Percentiles rank a stretch among this genome's conserved stretches.
These are phyloP conservation scores for Eimeria sp. DNA, from an alignment of 169 alveolate genomes.

Conservation along the genomic window DNA sequence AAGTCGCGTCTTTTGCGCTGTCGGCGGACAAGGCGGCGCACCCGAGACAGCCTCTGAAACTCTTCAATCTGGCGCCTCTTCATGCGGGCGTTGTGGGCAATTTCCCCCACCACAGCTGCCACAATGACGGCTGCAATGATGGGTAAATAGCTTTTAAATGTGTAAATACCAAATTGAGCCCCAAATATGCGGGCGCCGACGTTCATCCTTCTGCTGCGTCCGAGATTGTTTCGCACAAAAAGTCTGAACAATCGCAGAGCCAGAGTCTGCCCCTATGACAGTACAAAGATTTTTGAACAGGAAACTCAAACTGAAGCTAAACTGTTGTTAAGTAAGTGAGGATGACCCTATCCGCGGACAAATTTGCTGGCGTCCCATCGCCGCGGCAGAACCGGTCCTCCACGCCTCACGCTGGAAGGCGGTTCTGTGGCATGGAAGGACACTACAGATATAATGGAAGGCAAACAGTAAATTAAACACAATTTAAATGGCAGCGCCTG, in stretches of 20 bases:
- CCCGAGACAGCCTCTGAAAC: slow-evolving; percentile 9
- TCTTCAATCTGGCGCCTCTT: slow-evolving; percentile 23
- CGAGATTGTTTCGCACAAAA: background rate
- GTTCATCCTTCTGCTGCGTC: slow-evolving; percentile 21
- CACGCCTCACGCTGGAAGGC: background rate
- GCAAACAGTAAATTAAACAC: background rate
- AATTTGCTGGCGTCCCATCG: background rate
- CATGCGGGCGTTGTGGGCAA: slow-evolving; percentile 45
- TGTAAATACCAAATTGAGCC: slow-evolving; percentile 32
- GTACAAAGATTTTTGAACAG: background rate
- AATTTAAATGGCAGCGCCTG: background rate
- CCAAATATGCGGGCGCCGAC: slow-evolving; percentile 19
- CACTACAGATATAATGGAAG: background rate
- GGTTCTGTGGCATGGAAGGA: background rate
- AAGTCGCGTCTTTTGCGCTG: slow-evolving; percentile 20
- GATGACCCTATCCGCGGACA: background rate
- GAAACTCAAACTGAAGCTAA: background rate
- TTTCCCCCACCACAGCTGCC: slow-evolving; percentile 63
- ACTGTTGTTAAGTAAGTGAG: background rate
- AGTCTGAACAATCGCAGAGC: background rate
- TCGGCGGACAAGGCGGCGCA: slow-evolving; percentile 48
- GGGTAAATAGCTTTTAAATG: slow-evolving; percentile 24
- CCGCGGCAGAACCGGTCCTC: background rate
- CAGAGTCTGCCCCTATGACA: background rate
- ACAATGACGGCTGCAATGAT: slow-evolving; percentile 31